Base-by-base conservation (phyloP, 225 moss, liverwort and hornwort genomes). In the Climacium dendroides region DNA sequence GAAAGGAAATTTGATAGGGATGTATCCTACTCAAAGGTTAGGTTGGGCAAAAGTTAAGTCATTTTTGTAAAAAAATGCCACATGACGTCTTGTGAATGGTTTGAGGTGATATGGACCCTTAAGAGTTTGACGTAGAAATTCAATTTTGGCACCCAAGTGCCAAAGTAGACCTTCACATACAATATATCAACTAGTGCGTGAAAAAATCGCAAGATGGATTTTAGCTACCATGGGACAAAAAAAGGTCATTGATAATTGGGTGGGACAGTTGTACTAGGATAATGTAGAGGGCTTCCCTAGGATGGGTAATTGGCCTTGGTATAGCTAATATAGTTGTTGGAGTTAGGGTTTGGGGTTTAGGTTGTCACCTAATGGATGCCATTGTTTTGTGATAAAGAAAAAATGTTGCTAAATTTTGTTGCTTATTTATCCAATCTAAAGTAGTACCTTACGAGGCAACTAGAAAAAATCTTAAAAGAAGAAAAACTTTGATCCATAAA, bases 371-470 rank as follows among this genome's bases (percentile, higher is more conserved):
- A 74, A 50, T 74, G 5, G 32, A 50, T 74, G 19, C 1, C 19
- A 74, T 50, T 48, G 7, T 48, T 32, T 48, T 74, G 12, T 48
- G 2, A n/a, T n/a, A n/a, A n/a, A n/a, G n/a, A 14, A 47, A 73
- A 7, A 19, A 32, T 48, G 32, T 6, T 2, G 48, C 4, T 19
- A 29, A 10, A 0, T 45, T 45, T 71, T 0, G 0, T 28, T 5
- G 45, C 17, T 45, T 18, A 45, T 29, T 28, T 72, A 72, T 26
- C 5, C 5, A 71, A 26, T 28, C 6, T 5, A 1, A 25, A 72
- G 17, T 45, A 2, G 17, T 28, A 26, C 9, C 9, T 28, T 71
- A 43, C 5, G 43, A 43, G 7, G 28, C 18, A 73, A 47, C 19
- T 73, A 19, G 4, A 47, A 19, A 48, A 48, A 30, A 19, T 2